Conservation (phyloP, 1,284 basidiomycete genomes). For the Inonotus obliquus region DNA sequence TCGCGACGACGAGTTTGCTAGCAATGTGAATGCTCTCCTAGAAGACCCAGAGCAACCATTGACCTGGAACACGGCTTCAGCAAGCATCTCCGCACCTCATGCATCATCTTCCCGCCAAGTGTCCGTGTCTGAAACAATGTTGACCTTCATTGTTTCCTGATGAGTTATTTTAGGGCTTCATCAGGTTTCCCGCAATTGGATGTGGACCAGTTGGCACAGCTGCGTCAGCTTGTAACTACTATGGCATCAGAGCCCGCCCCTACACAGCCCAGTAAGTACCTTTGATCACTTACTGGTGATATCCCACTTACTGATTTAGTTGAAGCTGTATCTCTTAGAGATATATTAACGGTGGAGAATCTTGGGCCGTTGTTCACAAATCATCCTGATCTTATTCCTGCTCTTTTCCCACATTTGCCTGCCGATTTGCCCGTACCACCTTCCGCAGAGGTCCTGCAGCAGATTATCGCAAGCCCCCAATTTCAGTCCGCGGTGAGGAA, state of each 20-base stretch:
- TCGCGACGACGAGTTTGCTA: constrained; percentile 65
- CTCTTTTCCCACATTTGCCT: constrained; percentile 74
- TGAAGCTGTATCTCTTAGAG: constrained; percentile 59
- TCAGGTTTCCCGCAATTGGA: constrained; percentile 9
- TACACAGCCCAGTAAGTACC: constrained; percentile 18
- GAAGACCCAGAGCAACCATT: constrained; percentile 57
- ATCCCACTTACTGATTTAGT: constrained; percentile 1
- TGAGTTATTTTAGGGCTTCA: neutral
- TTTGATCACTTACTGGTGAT: constrained; percentile 16
- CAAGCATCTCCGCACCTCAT: constrained; percentile 19
- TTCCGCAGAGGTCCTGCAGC: constrained; percentile 56
- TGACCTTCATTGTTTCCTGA: neutral
- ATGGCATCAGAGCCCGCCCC: constrained; percentile 22
- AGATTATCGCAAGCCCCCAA: constrained; percentile 51
- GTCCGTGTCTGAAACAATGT: neutral
- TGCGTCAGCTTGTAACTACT: constrained; percentile 35
- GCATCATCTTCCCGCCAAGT: constrained; percentile 6
- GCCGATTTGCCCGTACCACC: constrained; percentile 64
- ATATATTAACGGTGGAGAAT: constrained; percentile 69
- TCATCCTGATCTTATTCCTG: constrained; percentile 58
- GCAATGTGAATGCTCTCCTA: constrained; percentile 64
- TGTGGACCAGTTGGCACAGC: constrained; percentile 48
- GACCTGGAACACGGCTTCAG: constrained; percentile 41
- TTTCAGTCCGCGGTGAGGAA: constrained; percentile 59
- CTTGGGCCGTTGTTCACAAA: constrained; percentile 62